phyloP scores from a whole-genome alignment of 2,329 filamentous ascomycete species.

The Tolypocladium nubicola region DNA sequence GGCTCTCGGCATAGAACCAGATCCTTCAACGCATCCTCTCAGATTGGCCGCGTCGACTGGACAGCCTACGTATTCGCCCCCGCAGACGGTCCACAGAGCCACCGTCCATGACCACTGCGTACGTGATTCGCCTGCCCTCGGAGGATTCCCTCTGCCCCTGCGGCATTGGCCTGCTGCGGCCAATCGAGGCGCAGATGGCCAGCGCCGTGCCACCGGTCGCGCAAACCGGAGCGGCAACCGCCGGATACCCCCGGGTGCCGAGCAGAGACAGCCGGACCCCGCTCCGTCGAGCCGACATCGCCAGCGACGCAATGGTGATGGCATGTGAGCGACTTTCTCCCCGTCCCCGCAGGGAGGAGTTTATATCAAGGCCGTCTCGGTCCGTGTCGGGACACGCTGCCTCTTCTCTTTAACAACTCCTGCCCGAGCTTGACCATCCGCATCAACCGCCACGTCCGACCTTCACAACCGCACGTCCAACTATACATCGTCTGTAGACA shows the following conservation, averaged over 20 bases:
- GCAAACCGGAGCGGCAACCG: not conserved
- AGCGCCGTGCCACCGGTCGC: not conserved
- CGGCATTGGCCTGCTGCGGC: not conserved
- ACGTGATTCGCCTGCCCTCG: not conserved
- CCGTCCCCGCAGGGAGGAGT: not conserved
- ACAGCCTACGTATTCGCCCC: not conserved
- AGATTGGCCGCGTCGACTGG: not conserved
- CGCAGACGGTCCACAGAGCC: not conserved
- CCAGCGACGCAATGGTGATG: not conserved
- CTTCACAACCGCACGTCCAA: no score
- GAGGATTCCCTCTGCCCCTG: not conserved
- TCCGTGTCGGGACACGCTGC: not conserved
- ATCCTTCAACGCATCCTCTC: not conserved
- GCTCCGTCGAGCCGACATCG: constrained; percentile 1
- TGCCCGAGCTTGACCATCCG: no score
- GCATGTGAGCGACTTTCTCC: not conserved
- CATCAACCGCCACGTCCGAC: no score
- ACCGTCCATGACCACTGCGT: not conserved
- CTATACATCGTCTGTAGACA: not conserved
- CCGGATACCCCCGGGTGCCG: not conserved
- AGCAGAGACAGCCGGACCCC: not conserved
- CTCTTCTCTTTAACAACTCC: not conserved
- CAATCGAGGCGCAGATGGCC: not conserved
- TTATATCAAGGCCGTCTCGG: not conserved
- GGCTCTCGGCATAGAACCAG: not conserved